Conservation (phyloP, 140 eudicot species). For the Senecio squalidus region DNA sequence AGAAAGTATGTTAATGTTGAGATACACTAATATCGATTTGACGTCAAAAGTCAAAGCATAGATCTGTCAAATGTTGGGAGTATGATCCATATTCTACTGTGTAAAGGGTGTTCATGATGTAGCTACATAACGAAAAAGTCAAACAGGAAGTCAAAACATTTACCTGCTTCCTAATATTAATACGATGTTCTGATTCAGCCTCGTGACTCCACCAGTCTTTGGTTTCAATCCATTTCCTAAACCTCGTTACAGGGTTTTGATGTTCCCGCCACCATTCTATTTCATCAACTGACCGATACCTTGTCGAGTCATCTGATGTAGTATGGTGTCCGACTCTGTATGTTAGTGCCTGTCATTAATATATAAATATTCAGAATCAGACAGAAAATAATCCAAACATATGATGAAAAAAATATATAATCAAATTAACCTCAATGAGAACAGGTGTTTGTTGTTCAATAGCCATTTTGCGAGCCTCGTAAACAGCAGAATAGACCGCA, state of each 20-base stretch:
- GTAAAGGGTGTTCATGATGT: too few species aligned
- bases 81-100: too few species aligned
- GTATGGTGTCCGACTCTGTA: slow-evolving; percentile 95
- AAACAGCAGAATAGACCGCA: slow-evolving; percentile 63
- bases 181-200: slow-evolving; percentile 52
- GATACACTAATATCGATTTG: neutral
- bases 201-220: slow-evolving; percentile 83
- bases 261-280: slow-evolving; percentile 70
- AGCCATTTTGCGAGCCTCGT: slow-evolving; percentile 69
- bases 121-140: neutral
- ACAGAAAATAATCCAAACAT: neutral
- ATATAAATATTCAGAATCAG: neutral
- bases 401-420: too few species aligned
- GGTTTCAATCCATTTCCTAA: slow-evolving; percentile 57
- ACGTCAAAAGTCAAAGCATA: neutral
- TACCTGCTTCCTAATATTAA: slow-evolving; percentile 60
- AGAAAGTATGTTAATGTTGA: neutral
- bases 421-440: slow-evolving; percentile 67
- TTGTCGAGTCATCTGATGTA: slow-evolving; percentile 92
- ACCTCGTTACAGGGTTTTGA: slow-evolving; percentile 55
- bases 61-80: neutral
- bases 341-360: slow-evolving; percentile 57
- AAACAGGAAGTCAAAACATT: slow-evolving; percentile 7
- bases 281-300: slow-evolving; percentile 56
- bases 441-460: slow-evolving; percentile 64